Conservation (phyloP, 768 basidiomycete genomes). For the Boletus fagicola region DNA sequence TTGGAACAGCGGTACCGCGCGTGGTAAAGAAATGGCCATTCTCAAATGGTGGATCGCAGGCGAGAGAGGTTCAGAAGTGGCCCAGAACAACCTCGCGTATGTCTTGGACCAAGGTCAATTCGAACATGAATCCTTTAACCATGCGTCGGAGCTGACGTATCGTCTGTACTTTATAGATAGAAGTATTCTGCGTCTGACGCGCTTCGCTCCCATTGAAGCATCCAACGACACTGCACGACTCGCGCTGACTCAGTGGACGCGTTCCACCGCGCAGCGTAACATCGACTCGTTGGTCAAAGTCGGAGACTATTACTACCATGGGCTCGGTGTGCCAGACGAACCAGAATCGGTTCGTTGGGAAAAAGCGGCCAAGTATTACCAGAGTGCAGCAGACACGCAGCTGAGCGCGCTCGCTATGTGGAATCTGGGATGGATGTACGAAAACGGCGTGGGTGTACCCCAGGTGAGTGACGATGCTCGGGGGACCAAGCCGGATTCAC, state of each 20-base stretch:
- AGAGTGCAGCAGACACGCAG: constrained; percentile 90
- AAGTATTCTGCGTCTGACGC: constrained; percentile 64
- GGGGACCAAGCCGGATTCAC: background rate
- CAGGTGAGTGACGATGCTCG: constrained; percentile 48
- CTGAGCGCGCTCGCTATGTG: constrained; percentile 94
- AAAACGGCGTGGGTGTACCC: constrained; percentile 89
- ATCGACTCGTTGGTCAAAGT: constrained; percentile 98
- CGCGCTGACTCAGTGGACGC: constrained; percentile 90
- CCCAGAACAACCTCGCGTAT: constrained; percentile 94
- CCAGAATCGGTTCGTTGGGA: constrained; percentile 67
- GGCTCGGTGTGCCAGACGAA: constrained; percentile 73
- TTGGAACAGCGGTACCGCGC: constrained; percentile 68
- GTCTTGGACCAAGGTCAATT: constrained; percentile 83
- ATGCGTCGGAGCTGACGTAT: constrained; percentile 26
- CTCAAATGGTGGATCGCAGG: constrained; percentile 94
- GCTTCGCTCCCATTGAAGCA: constrained; percentile 66
- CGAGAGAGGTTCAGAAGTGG: constrained; percentile 87
- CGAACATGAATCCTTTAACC: constrained; percentile 29
- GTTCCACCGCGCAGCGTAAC: constrained; percentile 91
- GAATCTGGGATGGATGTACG: constrained; percentile 99
- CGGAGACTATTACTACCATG: constrained; percentile 95
- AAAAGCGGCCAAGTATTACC: constrained; percentile 92
- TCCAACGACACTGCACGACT: constrained; percentile 81
- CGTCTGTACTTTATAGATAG: constrained; percentile 46
- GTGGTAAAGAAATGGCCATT: constrained; percentile 80